Conservation (phyloP, 257 asterid genomes). For the Solanum clarkiae region DNA sequence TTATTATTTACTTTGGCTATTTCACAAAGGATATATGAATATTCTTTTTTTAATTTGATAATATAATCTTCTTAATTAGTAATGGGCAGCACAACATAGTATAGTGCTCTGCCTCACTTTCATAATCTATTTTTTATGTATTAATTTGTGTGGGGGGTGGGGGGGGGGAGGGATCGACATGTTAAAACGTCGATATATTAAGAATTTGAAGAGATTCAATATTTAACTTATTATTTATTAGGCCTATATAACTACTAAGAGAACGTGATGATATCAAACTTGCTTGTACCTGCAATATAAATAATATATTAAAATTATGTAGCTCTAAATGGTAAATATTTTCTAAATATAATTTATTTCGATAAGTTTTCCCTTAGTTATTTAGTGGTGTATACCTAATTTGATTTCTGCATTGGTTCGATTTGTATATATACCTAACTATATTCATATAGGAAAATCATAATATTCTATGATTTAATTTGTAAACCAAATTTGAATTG, state of each 20-base stretch:
- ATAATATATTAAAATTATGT: too few species aligned
- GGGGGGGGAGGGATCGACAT: too few species aligned
- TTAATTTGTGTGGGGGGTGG: neutral
- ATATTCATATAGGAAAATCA: neutral
- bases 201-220: too few species aligned
- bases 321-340: too few species aligned
- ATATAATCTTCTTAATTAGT: neutral
- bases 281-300: too few species aligned
- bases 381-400: neutral
- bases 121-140: neutral
- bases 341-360: too few species aligned
- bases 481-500: neutral
- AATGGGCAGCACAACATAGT: neutral
- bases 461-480: too few species aligned
- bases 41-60: neutral
- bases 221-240: too few species aligned
- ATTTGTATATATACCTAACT: neutral
- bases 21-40: neutral
- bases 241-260: too few species aligned
- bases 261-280: too few species aligned
- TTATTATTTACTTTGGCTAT: neutral
- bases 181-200: too few species aligned
- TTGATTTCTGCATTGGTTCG: neutral
- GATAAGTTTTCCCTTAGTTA: too few species aligned
- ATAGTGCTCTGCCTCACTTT: neutral